Evolutionary conservation across 768 basidiomycete genomes (phyloP), one percentile per base, ranked within the genome.

Genomic region (Hypholoma fasciculare): DNA sequence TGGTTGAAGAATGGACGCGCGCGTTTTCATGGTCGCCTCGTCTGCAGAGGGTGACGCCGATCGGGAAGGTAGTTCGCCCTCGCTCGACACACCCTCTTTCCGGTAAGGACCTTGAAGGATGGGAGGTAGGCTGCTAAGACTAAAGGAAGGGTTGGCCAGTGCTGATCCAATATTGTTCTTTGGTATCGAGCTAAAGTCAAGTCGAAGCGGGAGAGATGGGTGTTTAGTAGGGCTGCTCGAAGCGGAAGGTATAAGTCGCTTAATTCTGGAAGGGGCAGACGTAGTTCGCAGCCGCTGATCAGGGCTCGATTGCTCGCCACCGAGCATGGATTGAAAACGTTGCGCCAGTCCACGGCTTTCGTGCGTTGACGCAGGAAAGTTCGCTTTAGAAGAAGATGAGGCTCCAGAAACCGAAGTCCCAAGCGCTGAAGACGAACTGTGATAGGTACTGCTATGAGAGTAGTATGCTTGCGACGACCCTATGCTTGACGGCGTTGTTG

Each of bases 21-120:
- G 44, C 2, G 46, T n/a, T 8, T 20, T 43, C 19, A 39, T 60
- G 13, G 26, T 54, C 19, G 60, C 49, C 23, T 67, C 66, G 23
- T 68, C 68, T 17, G 63, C 64, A 19, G 65, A 67, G 42, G 70
- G 69, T 16, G 72, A 71, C 36, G 67, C 60, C 5, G 72, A 74
- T 19, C 67, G 61, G 26, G 71, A 71, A 17, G 70, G 71, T 20
- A 65, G 60, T 37, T 69, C 68, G 14, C 61, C 63, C 12, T 71
- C 70, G 54, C 69, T 70, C 16, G 67, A 69, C 40, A 65, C n/a
- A 1, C 27, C 59, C 51, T 38, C 59, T 40, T 6, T 38, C 30
- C 30, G 6, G 30, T 7, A 34, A 7, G 30, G 30, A 34, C 30
- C 30, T 34, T 34, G 30, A 34, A 34, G 30, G 30, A 34, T 34